Conservation (phyloP, 2,329 filamentous ascomycete genomes). For the Phoma herbarum region DNA sequence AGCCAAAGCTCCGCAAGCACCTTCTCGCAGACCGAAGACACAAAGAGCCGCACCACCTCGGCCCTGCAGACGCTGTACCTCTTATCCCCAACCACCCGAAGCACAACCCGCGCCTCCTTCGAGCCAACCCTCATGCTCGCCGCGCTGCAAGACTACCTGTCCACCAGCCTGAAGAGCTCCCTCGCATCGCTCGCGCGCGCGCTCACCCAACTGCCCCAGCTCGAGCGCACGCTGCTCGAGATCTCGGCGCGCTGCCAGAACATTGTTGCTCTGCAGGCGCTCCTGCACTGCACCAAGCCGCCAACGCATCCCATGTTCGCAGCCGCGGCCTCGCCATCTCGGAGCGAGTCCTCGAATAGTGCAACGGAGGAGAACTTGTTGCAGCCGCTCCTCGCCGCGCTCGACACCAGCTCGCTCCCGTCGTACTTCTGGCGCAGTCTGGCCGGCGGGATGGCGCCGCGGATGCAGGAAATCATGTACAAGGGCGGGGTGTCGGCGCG, state of each 20-base stretch:
- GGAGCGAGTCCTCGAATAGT: too few relatives aligned
- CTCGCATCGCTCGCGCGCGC: slow-evolving; percentile 77
- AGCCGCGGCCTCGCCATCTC: background rate
- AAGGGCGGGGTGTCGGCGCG: slow-evolving; percentile 85
- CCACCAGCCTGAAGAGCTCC: slow-evolving; percentile 80
- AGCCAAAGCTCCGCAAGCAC: slow-evolving; percentile 54
- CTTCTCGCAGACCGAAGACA: slow-evolving; percentile 74
- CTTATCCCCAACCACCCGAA: slow-evolving; percentile 72
- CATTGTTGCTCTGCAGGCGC: slow-evolving; percentile 82
- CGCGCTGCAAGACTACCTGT: slow-evolving; percentile 81
- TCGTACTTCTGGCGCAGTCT: slow-evolving; percentile 95
- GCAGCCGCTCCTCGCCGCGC: slow-evolving; percentile 73
- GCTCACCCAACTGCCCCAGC: slow-evolving; percentile 78
- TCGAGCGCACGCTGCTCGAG: slow-evolving; percentile 84
- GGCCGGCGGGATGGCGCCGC: slow-evolving; percentile 76
- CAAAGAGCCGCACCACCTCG: slow-evolving; percentile 74
- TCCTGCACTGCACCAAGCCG: slow-evolving; percentile 74
- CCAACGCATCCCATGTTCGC: slow-evolving; percentile 73
- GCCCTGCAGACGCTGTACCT: slow-evolving; percentile 82
- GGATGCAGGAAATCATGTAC: slow-evolving; percentile 84
- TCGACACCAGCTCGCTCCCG: slow-evolving; percentile 87
- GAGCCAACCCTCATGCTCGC: slow-evolving; percentile 76
- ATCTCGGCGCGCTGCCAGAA: slow-evolving; percentile 88
- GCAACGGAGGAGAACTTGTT: slow-evolving; percentile 66
- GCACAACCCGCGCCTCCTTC: slow-evolving; percentile 60